These are phyloP conservation scores for Ceratocystis smalleyi DNA, from an alignment of 2,329 filamentous ascomycete genomes.

Conservation along the genomic window DNA sequence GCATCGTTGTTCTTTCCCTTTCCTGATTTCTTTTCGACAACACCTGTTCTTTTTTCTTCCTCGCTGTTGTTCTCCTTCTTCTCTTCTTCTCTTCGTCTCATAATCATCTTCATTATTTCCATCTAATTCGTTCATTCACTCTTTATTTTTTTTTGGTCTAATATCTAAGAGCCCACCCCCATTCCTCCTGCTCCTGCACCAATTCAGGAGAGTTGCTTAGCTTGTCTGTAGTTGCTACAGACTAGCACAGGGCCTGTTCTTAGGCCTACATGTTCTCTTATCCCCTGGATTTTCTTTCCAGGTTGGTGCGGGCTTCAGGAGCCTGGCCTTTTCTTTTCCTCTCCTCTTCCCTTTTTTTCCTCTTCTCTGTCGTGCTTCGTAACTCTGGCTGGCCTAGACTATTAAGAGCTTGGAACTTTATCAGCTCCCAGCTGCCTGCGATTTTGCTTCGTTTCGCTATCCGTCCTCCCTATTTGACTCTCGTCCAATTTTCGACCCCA, in stretches of 20 bases:
- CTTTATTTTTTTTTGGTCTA: neutral
- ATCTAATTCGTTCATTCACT: neutral
- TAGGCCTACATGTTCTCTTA: neutral
- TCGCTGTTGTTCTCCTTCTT: neutral
- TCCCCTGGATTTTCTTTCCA: constrained; percentile 1
- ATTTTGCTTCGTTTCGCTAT: constrained; percentile 2
- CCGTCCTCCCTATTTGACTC: neutral
- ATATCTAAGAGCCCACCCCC: neutral
- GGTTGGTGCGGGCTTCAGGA: constrained; percentile 2
- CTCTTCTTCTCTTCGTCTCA: neutral
- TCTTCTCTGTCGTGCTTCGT: neutral
- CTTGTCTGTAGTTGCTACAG: neutral
- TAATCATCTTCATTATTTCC: neutral
- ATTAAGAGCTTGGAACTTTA: neutral
- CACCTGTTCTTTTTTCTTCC: neutral
- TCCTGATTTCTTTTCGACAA: neutral
- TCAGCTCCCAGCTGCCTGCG: neutral
- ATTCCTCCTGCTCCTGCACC: constrained; percentile 2
- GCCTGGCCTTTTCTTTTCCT: constrained; percentile 11
- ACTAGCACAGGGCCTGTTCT: neutral
- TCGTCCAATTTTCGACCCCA: neutral
- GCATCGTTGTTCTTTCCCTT: neutral
- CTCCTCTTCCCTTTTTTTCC: constrained; percentile 1
- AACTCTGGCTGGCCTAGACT: neutral
- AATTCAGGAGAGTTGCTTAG: constrained; percentile 3